Percentiles rank a stretch among this genome's conserved stretches.
These are phyloP conservation scores for Rhipidocladum racemiflorum DNA, from an alignment of 176 grass and related monocot genomes.

Conservation along the genomic window DNA sequence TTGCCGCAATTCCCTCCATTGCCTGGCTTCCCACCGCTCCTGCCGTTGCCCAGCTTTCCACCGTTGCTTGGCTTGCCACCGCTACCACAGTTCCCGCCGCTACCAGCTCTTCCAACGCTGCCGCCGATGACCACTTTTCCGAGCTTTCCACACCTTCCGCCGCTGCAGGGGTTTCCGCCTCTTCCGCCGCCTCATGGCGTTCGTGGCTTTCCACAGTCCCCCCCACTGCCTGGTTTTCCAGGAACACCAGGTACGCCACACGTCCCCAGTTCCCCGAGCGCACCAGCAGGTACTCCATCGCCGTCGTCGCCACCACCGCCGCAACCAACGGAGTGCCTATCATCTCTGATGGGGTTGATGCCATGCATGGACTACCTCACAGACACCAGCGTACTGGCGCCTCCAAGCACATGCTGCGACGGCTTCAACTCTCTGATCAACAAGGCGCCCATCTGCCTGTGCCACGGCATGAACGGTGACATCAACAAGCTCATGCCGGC, in stretches of 20 bases:
- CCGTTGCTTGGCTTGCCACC: not conserved
- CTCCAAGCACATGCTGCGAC: conserved; percentile 16
- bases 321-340: not conserved
- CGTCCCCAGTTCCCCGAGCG: not conserved
- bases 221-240: not conserved
- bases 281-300: not conserved
- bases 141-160: not conserved
- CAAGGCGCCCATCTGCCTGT: not conserved
- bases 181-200: not conserved
- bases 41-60: not conserved
- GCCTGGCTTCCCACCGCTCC: not conserved
- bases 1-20: not conserved
- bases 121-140: not conserved
- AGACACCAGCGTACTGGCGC: not conserved
- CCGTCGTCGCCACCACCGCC: not conserved
- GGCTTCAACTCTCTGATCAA: not conserved
- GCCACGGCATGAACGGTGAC: conserved; percentile 8
- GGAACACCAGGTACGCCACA: not conserved
- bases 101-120: not conserved
- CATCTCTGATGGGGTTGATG: conserved; percentile 17
- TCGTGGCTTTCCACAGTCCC: not conserved
- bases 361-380: conserved; percentile 35
- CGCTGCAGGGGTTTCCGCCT: not conserved
- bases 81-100: not conserved
- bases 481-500: conserved; percentile 10